These are phyloP conservation scores for Microbotryomycetes sp. DNA, from an alignment of 1,284 basidiomycete species.

Conservation along the genomic window DNA sequence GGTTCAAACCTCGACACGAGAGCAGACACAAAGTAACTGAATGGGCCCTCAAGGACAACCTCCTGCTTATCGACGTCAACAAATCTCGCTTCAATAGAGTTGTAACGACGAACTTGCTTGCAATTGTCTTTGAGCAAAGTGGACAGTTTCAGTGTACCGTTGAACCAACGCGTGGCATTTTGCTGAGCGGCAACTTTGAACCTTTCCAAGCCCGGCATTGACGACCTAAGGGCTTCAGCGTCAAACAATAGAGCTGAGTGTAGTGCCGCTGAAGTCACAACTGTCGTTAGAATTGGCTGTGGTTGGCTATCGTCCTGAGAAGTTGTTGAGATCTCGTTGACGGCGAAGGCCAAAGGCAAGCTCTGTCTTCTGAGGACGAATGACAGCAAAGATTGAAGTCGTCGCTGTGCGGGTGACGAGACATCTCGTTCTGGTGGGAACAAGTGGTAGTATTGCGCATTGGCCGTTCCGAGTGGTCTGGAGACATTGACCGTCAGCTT, in stretches of 20 bases:
- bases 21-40: constrained; percentile 71
- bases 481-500: constrained; percentile 38
- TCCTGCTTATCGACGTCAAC: constrained; percentile 39
- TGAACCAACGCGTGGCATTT: constrained; percentile 69
- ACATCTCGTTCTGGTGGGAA: constrained; percentile 55
- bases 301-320: not conserved
- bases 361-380: not conserved
- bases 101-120: constrained; percentile 56
- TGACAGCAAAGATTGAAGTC: not conserved
- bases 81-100: constrained; percentile 52
- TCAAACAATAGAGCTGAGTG: constrained; percentile 79
- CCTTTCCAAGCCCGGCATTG: constrained; percentile 69
- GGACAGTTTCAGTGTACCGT: constrained; percentile 54
- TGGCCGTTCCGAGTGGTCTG: constrained; percentile 81
- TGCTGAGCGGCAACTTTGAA: constrained; percentile 75
- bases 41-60: constrained; percentile 63
- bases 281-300: constrained; percentile 40
- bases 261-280: constrained; percentile 55
- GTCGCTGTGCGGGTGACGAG: constrained; percentile 22
- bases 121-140: too few relatives aligned
- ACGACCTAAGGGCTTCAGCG: constrained; percentile 64
- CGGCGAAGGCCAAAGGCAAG: constrained; percentile 44
- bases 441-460: constrained; percentile 66
- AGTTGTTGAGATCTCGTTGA: constrained; percentile 44
- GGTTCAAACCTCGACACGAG: constrained; percentile 80